Evolutionary conservation across 2,329 filamentous ascomycete species (phyloP), one percentile per base, ranked within the genome.

Genomic region (Monosporascus cannonballus): DNA sequence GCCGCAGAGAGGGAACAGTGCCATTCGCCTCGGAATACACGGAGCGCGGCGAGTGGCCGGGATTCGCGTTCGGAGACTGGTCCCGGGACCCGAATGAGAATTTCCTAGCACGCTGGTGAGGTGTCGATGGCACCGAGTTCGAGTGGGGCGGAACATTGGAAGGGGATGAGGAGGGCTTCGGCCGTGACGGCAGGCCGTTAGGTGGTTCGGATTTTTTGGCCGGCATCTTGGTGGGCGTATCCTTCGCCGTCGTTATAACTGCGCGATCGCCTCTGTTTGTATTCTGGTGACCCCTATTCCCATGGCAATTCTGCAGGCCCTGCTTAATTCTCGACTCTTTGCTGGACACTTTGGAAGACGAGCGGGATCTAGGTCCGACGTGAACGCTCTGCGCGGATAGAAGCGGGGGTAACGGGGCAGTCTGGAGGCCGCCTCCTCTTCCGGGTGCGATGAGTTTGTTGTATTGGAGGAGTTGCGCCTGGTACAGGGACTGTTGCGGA

Each of bases 81-180:
- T 83, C 80, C 57, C 80, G 82, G 47, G 91, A 94, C 67, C 85
- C 84, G 63, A 88, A 89, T 2, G 87, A 87, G 64, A 94, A 87
- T 63, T 92, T 86, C 54, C 90, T 85, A 59, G 91, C 84, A 71
- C 89, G 87, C 69, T 96, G 92, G 65, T 93, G 89, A 8, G 93
- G 94, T 3, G 93, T 97, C 1, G 93, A 95, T 1, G 93, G 93
- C 48, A 96, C 89, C 8, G 93, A 97, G 67, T 81, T 96, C 24
- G 93, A 95, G 67, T 95, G 79, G 6, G 56, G 83, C 50, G 84
- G 83, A 47, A 80, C 54, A 72, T 72, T 58, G 47, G 68, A 59
- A 59, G 81, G 71, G 57, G 78, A 72, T 34, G 55, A 48, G 46
- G 59, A 59, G 48, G 57, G 55, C 54, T 64, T 64, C 18, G 62